Percentiles rank a stretch among this genome's conserved stretches.
Evolutionary conservation across 805 yeast genomes (phyloP).

Genomic region (Ogataea corticis): DNA sequence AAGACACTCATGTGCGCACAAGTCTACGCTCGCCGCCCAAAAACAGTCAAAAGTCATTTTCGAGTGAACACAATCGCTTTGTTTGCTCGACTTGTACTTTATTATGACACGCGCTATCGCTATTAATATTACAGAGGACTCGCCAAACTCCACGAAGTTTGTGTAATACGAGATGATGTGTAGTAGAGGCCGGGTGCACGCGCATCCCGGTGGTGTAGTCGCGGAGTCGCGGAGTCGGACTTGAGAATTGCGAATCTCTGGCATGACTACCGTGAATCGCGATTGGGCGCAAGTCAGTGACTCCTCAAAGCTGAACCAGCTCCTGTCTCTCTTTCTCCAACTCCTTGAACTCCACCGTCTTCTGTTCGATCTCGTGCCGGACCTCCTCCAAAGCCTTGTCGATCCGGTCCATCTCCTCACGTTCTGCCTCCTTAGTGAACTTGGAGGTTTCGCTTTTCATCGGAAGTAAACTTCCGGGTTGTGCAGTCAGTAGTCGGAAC

Average conservation of each 20-base stretch:
- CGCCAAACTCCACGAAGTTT: not conserved
- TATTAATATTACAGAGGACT: no score
- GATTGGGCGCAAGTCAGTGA: no score
- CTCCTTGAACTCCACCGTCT: conserved; percentile 27
- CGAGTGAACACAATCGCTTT: no score
- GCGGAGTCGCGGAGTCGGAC: no score
- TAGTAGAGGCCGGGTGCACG: not conserved
- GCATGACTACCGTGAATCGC: no score
- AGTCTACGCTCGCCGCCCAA: no score
- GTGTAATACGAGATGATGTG: conserved; percentile 5
- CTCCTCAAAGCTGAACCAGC: conserved; percentile 17
- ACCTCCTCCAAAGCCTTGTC: conserved; percentile 37
- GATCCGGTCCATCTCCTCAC: conserved; percentile 62
- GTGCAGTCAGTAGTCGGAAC: conserved; percentile 71
- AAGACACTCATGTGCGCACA: no score
- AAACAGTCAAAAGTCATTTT: no score
- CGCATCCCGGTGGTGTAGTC: no score
- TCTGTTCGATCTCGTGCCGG: conserved; percentile 24
- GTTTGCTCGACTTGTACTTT: no score
- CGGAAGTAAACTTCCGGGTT: conserved; percentile 59
- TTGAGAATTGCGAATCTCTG: no score
- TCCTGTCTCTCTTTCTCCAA: conserved; percentile 34
- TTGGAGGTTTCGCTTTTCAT: conserved; percentile 28
- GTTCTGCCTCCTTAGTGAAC: conserved; percentile 52
- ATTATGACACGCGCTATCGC: no score